Percentiles rank a stretch among this genome's conserved stretches.
Conservation (phyloP, 805 yeast genomes). For the Debaryomyces hansenii region DNA sequence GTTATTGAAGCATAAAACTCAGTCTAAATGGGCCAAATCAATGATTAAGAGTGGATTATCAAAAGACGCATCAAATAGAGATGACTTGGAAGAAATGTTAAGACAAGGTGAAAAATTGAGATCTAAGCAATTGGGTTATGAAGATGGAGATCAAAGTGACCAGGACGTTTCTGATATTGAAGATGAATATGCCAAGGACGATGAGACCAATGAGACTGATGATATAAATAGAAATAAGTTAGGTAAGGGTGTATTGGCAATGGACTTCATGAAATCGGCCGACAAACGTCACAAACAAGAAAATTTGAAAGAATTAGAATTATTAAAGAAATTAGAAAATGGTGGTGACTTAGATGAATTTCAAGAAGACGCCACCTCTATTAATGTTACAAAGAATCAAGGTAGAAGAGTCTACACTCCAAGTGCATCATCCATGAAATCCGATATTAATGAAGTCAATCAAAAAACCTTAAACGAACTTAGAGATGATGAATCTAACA, state of each 20-base stretch:
- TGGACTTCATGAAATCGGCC: slow-evolving; percentile 96
- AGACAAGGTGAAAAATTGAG: slow-evolving; percentile 80
- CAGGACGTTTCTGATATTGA: slow-evolving; percentile 51
- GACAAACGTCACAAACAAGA: slow-evolving; percentile 64
- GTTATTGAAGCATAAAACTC: slow-evolving; percentile 86
- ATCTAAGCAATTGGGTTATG: slow-evolving; percentile 67
- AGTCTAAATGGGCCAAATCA: slow-evolving; percentile 85
- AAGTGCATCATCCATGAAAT: slow-evolving; percentile 42
- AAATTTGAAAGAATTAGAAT: slow-evolving; percentile 54
- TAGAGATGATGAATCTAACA: slow-evolving; percentile 50
- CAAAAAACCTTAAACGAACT: slow-evolving; percentile 42
- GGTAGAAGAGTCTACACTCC: slow-evolving; percentile 87
- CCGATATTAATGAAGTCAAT: slow-evolving; percentile 34
- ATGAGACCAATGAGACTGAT: slow-evolving; percentile 35
- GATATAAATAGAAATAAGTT: slow-evolving; percentile 36
- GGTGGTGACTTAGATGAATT: slow-evolving; percentile 43
- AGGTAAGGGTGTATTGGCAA: slow-evolving; percentile 89
- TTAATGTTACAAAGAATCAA: slow-evolving; percentile 55
- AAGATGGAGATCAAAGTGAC: slow-evolving; percentile 55
- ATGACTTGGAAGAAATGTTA: slow-evolving; percentile 92
- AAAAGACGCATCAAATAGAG: slow-evolving; percentile 80
- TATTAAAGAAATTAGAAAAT: slow-evolving; percentile 47
- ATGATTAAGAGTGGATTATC: slow-evolving; percentile 89
- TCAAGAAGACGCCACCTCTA: slow-evolving; percentile 37
- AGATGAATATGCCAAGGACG: slow-evolving; percentile 33